These are phyloP conservation scores for Termitomyces bulborhizus DNA, from an alignment of 768 basidiomycete species.

Conservation along the genomic window DNA sequence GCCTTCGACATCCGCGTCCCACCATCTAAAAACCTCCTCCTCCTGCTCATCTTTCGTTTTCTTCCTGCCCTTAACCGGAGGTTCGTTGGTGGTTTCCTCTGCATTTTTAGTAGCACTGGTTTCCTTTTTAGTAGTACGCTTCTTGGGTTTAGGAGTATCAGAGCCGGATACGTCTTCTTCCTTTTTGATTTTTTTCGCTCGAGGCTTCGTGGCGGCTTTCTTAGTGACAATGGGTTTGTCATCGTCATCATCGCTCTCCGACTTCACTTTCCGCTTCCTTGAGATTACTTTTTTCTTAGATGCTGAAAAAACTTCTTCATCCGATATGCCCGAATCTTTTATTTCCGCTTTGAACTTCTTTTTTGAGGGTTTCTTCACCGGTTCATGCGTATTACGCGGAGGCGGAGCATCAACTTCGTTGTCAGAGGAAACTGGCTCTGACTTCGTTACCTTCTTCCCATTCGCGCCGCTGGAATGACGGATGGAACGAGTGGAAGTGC, in stretches of 20 bases:
- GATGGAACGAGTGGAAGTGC: slow-evolving; percentile 24
- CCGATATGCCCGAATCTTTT: slow-evolving; percentile 19
- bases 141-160: slow-evolving; percentile 41
- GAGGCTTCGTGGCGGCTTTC: slow-evolving; percentile 39
- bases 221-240: slow-evolving; percentile 38
- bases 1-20: slow-evolving; percentile 71
- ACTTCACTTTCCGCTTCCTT: slow-evolving; percentile 42
- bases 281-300: slow-evolving; percentile 28
- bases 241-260: slow-evolving; percentile 43
- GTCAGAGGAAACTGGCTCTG: slow-evolving; percentile 28
- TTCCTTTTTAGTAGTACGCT: slow-evolving; percentile 33
- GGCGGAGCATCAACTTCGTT: slow-evolving; percentile 41
- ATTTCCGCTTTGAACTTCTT: slow-evolving; percentile 58
- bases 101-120: slow-evolving; percentile 33
- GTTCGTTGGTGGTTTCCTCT: slow-evolving; percentile 31
- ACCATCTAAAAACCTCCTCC: slow-evolving; percentile 77
- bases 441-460: slow-evolving; percentile 30
- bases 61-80: slow-evolving; percentile 39
- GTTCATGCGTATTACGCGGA: slow-evolving; percentile 39
- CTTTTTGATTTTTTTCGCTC: slow-evolving; percentile 49
- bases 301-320: slow-evolving; percentile 30
- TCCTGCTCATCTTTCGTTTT: slow-evolving; percentile 63
- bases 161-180: slow-evolving; percentile 39
- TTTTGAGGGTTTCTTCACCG: slow-evolving; percentile 47
- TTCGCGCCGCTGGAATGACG: slow-evolving; percentile 39